Evolutionary conservation across 2,329 filamentous ascomycete species (phyloP).

Genomic region (Cladorrhinum sp.): DNA sequence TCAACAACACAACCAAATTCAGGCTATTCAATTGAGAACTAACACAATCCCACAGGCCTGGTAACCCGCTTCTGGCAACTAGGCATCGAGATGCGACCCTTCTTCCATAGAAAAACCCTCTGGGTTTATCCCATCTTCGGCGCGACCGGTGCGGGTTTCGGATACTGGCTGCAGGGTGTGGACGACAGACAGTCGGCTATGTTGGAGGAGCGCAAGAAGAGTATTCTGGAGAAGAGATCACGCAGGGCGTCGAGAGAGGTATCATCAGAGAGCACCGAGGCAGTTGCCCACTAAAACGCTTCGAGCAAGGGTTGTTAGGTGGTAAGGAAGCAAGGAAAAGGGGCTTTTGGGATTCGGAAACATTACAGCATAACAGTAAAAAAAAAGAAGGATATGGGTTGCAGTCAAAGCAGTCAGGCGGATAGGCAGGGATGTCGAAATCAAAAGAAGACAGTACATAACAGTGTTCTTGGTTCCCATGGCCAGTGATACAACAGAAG

Average conservation of each 20-base stretch:
- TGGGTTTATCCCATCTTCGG: constrained; percentile 93
- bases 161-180: constrained; percentile 93
- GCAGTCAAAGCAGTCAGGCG: too few relatives aligned
- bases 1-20: not conserved
- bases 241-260: constrained; percentile 58
- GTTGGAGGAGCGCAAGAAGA: constrained; percentile 73
- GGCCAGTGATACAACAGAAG: too few relatives aligned
- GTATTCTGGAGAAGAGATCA: constrained; percentile 84
- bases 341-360: too few relatives aligned
- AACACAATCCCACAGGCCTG: constrained; percentile 61
- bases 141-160: constrained; percentile 82
- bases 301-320: too few relatives aligned
- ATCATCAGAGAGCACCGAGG: constrained; percentile 8
- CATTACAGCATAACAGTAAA: too few relatives aligned
- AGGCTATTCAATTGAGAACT: not conserved
- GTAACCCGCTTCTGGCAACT: constrained; percentile 94
- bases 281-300: not conserved
- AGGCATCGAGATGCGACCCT: constrained; percentile 95
- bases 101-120: constrained; percentile 79
- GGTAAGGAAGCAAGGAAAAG: too few relatives aligned
- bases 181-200: constrained; percentile 77
- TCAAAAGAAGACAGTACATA: too few relatives aligned
- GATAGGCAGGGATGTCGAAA: too few relatives aligned
- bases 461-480: too few relatives aligned
- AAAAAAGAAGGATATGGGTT: too few relatives aligned